Percentiles rank a stretch among this genome's conserved stretches.
Evolutionary conservation across 768 basidiomycete species (phyloP).

Genomic region (Tylopilus sp.): DNA sequence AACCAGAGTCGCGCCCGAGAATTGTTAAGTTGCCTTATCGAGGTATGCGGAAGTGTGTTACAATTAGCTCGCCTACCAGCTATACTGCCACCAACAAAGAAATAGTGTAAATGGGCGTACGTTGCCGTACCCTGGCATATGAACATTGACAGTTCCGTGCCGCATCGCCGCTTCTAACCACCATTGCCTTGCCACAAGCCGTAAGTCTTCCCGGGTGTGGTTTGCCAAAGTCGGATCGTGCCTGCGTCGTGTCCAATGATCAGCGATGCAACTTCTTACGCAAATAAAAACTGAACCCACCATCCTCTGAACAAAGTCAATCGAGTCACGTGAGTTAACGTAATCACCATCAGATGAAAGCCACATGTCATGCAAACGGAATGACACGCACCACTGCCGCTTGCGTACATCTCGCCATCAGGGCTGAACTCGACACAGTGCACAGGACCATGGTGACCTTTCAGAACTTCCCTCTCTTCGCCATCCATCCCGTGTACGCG

Average conservation of each 20-base stretch:
- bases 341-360: constrained; percentile 9
- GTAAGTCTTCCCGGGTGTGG: constrained; percentile 88
- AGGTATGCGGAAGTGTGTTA: not conserved
- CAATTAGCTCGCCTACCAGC: not conserved
- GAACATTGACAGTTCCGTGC: not conserved
- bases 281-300: constrained; percentile 37
- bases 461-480: constrained; percentile 85
- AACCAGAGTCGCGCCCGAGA: not conserved
- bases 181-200: constrained; percentile 82
- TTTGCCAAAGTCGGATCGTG: constrained; percentile 96
- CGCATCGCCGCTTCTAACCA: constrained; percentile 16
- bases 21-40: not conserved
- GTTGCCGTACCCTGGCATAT: constrained; percentile 7
- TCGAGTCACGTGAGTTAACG: constrained; percentile 4
- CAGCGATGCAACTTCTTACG: not conserved
- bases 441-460: constrained; percentile 97
- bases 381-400: constrained; percentile 81
- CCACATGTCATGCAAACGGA: constrained; percentile 3
- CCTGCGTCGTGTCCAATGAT: constrained; percentile 41
- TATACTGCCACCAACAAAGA: not conserved
- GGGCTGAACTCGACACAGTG: constrained; percentile 93
- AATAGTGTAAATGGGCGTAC: not conserved
- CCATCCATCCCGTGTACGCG: constrained; percentile 89
- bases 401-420: constrained; percentile 96
- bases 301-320: constrained; percentile 56